A percentile compares a stretch with the other conserved stretches of the same genome.
phyloP scores from a whole-genome alignment of 1,284 basidiomycete genomes.

The Singerocomus inundabilis region DNA sequence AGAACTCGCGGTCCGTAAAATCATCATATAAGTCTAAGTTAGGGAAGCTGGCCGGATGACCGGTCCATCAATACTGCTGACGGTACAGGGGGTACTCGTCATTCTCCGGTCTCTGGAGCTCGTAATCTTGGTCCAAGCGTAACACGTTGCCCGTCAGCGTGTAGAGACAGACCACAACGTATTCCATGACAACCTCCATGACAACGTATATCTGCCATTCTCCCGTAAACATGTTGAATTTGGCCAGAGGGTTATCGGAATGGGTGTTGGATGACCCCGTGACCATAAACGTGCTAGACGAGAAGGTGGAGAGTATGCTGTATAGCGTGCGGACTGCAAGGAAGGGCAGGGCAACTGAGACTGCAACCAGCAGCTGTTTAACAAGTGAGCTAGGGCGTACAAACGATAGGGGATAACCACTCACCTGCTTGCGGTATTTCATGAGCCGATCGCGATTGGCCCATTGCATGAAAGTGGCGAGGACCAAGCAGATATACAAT shows the following conservation, averaged over 20 bases:
- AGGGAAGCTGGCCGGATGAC: neutral
- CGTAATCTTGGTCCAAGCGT: conserved; percentile 36
- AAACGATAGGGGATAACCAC: conserved; percentile 17
- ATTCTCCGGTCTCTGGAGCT: conserved; percentile 27
- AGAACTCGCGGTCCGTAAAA: neutral
- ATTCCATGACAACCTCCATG: conserved; percentile 60
- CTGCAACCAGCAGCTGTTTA: conserved; percentile 38
- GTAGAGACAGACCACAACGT: conserved; percentile 48
- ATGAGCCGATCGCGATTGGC: conserved; percentile 45
- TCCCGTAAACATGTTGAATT: conserved; percentile 53
- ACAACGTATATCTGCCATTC: conserved; percentile 54
- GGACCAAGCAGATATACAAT: conserved; percentile 44
- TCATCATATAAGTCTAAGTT: neutral
- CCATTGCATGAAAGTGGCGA: conserved; percentile 48
- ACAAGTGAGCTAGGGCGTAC: conserved; percentile 8
- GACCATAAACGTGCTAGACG: conserved; percentile 43
- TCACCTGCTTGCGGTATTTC: conserved; percentile 47
- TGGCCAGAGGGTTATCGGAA: conserved; percentile 35
- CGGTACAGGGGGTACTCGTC: conserved; percentile 33
- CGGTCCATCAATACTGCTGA: conserved; percentile 18
- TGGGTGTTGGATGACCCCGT: conserved; percentile 24
- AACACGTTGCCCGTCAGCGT: conserved; percentile 38
- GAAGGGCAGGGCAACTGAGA: conserved; percentile 55
- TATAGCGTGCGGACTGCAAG: conserved; percentile 50
- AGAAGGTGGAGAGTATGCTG: conserved; percentile 51